A percentile compares a stretch with the other conserved stretches of the same genome.
These are phyloP conservation scores for Amanita rubescens DNA, from an alignment of 768 basidiomycete genomes.

Conservation along the genomic window DNA sequence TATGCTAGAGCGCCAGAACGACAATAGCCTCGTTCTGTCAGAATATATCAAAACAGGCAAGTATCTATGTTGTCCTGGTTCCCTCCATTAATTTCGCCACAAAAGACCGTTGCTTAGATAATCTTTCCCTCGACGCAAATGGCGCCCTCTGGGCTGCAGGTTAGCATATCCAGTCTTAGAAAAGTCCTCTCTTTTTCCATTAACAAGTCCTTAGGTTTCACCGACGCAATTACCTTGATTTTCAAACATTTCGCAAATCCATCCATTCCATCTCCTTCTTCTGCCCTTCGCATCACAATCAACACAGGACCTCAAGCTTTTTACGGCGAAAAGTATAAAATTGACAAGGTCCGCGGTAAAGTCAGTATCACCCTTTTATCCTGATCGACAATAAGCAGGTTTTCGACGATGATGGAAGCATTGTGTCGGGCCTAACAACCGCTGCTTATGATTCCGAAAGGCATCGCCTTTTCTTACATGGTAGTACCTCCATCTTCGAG, in stretches of 20 bases:
- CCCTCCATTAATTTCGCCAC: background rate
- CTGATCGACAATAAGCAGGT: slow-evolving; percentile 29
- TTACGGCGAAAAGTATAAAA: slow-evolving; percentile 46
- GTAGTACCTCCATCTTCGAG: slow-evolving; percentile 29
- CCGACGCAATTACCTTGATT: slow-evolving; percentile 27
- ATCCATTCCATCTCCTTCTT: slow-evolving; percentile 33
- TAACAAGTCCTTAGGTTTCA: slow-evolving; percentile 28
- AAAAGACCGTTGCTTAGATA: slow-evolving; percentile 49
- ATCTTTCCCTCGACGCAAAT: slow-evolving; percentile 49
- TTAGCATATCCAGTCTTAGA: slow-evolving; percentile 16
- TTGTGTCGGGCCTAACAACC: slow-evolving; percentile 50
- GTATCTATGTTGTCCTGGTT: background rate
- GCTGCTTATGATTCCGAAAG: slow-evolving; percentile 48
- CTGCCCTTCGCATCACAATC: slow-evolving; percentile 43
- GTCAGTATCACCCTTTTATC: background rate
- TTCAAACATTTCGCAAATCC: slow-evolving; percentile 37
- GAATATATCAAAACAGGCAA: slow-evolving; percentile 51
- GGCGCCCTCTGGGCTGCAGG: slow-evolving; percentile 61
- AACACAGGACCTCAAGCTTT: slow-evolving; percentile 44
- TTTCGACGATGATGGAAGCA: slow-evolving; percentile 59
- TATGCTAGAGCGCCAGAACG: slow-evolving; percentile 50
- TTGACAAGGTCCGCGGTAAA: slow-evolving; percentile 42
- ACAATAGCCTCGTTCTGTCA: slow-evolving; percentile 47
- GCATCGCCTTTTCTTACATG: slow-evolving; percentile 48
- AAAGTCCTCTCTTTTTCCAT: background rate